Percentiles rank a stretch among this genome's conserved stretches.
Evolutionary conservation across 108 stramenopile species (phyloP).

Genomic region (Nitzschia sp.): DNA sequence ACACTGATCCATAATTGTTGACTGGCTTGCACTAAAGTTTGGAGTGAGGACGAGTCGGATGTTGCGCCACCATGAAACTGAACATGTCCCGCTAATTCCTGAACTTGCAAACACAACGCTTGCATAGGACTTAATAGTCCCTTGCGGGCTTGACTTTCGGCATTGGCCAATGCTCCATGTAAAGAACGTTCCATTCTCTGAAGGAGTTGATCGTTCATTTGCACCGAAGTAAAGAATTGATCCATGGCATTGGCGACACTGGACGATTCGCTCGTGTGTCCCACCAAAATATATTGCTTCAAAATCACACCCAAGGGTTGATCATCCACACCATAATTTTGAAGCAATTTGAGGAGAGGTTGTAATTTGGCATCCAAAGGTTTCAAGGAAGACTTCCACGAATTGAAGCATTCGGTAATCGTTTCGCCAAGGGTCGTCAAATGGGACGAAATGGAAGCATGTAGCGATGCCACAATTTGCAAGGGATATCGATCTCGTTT

Average conservation of each 20-base stretch:
- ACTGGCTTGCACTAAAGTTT: slow-evolving; percentile 32
- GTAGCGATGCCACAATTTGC: slow-evolving; percentile 62
- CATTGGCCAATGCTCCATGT: slow-evolving; percentile 60
- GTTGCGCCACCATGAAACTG: slow-evolving; percentile 16
- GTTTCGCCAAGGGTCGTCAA: slow-evolving; percentile 42
- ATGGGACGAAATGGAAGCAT: slow-evolving; percentile 59
- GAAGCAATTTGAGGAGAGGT: slow-evolving; percentile 45
- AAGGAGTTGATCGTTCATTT: slow-evolving; percentile 82
- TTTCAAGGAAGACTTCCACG: slow-evolving; percentile 70
- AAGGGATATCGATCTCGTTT: slow-evolving; percentile 57
- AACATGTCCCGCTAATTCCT: slow-evolving; percentile 67
- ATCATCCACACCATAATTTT: slow-evolving; percentile 60
- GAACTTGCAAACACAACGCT: slow-evolving; percentile 58
- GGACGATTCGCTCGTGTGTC: slow-evolving; percentile 52
- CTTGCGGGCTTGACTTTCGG: slow-evolving; percentile 60
- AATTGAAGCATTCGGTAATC: slow-evolving; percentile 39
- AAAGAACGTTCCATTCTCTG: slow-evolving; percentile 57
- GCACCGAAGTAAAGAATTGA: slow-evolving; percentile 79
- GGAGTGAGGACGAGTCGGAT: slow-evolving; percentile 19
- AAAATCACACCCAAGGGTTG: slow-evolving; percentile 38
- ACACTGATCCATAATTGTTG: slow-evolving; percentile 46
- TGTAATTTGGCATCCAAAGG: slow-evolving; percentile 74
- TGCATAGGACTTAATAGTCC: slow-evolving; percentile 56
- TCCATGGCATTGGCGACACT: slow-evolving; percentile 76
- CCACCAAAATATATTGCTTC: slow-evolving; percentile 70